Percentiles rank a stretch among this genome's conserved stretches.
These are phyloP conservation scores for Turnera subulata DNA, from an alignment of 345 rosid genomes.

Conservation along the genomic window DNA sequence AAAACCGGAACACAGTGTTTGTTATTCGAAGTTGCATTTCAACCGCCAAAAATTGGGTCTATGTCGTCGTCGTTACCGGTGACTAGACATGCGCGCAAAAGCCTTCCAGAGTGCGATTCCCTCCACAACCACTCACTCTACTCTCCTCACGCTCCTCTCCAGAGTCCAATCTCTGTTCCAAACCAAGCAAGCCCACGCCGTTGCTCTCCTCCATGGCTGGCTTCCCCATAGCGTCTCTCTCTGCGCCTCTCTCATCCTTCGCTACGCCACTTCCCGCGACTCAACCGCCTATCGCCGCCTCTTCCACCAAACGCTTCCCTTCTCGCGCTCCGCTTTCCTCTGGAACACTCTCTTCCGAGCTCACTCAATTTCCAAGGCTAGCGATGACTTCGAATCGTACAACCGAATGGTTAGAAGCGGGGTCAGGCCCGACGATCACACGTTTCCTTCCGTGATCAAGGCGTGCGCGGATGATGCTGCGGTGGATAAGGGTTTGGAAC, in stretches of 20 bases:
- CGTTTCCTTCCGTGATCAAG: conserved; percentile 46
- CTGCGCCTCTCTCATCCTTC: conserved; percentile 45
- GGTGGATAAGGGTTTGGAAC: conserved; percentile 48
- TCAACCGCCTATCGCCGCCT: conserved; percentile 19
- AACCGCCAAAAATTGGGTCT: too few species aligned
- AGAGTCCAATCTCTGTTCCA: conserved; percentile 23
- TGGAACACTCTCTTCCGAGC: conserved; percentile 52
- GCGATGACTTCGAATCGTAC: conserved; percentile 31
- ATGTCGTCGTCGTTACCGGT: too few species aligned
- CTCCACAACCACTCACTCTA: not conserved
- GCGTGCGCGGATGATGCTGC: conserved; percentile 32
- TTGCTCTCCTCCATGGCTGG: conserved; percentile 31
- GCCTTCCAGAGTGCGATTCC: not conserved
- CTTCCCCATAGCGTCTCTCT: conserved; percentile 39
- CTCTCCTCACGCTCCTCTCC: conserved; percentile 33
- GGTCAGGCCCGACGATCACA: conserved; percentile 43
- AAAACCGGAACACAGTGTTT: too few species aligned
- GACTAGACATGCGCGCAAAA: not conserved
- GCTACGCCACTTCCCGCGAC: conserved; percentile 34
- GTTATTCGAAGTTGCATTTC: too few species aligned
- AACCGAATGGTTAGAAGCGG: conserved; percentile 38
- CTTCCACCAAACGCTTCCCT: conserved; percentile 30
- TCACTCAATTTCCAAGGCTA: conserved; percentile 22
- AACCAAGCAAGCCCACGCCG: conserved; percentile 38
- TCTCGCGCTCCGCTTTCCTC: conserved; percentile 36